Evolutionary conservation across 371 early-diverging fungal species (phyloP), one percentile per base, ranked within the genome.

Genomic region (Rhizomucor pusillus): DNA sequence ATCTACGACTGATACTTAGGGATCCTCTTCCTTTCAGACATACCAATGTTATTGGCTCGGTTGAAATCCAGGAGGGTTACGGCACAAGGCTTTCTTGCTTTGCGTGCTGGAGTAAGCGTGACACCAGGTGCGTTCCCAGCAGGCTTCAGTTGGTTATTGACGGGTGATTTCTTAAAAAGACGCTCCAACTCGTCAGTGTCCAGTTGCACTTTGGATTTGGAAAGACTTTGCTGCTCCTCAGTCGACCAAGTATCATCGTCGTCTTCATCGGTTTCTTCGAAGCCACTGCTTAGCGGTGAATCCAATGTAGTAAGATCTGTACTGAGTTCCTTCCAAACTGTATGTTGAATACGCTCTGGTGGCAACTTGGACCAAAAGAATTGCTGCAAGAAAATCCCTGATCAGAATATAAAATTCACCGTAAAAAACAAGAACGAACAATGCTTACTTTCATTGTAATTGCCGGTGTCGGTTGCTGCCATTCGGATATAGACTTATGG

Each of bases 311-410:
- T 45, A 5, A 61, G 36, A 18, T 68, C 29, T 62, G 5, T 67
- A 58, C 1, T 71, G 13, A 84, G 74, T 24, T 84, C 81, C 22
- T 73, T 68, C 84, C 84, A 84, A 0, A 84, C 77, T 3, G 84
- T 84, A 34, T 77, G 71, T 2, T 68, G 66, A 39, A 84, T 78
- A 18, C 75, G 70, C 18, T 79, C 80, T 11, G 64, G 57, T 4
- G 84, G 70, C 35, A 84, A 52, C 29, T 84, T 84, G 58, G 81
- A 80, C 84, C 84, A 84, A 60, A 81, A 84, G 25, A 84, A 68
- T 67, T 84, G 84, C 65, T 78, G 57, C 48, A 64, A 54, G 9
- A 37, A 37, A 45, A 12, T n/a, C 9, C 24, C 12, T 43, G 3
- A 43, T 40, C 10, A 44, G 18, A 52, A 29, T 29, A 3, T 5